These are phyloP conservation scores for Podospora pseudoanserina DNA, from an alignment of 495 filamentous ascomycete species.

Conservation along the genomic window DNA sequence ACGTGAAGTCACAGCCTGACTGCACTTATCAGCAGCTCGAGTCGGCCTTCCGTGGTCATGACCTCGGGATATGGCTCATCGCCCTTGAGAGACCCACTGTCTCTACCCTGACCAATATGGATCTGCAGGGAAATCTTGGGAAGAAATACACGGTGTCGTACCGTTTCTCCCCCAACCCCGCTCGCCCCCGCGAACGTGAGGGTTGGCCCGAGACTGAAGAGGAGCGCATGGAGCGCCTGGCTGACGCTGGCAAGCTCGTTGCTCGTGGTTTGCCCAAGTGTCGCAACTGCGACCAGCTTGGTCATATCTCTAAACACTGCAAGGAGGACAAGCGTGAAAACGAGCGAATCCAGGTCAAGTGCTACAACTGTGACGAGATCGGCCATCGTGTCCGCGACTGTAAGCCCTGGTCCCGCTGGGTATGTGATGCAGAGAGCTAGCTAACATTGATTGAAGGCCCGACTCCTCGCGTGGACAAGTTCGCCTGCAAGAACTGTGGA, in stretches of 20 bases:
- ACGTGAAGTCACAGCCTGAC: conserved; percentile 66
- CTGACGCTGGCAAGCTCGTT: conserved; percentile 65
- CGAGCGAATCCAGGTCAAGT: conserved; percentile 56
- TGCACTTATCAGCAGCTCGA: conserved; percentile 71
- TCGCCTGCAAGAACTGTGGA: conserved; percentile 80
- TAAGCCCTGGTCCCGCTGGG: conserved; percentile 31
- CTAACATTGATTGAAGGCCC: conserved; percentile 42
- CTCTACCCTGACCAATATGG: conserved; percentile 67
- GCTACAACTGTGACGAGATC: conserved; percentile 66
- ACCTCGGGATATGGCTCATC: conserved; percentile 66
- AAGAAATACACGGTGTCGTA: conserved; percentile 72
- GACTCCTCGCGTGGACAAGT: conserved; percentile 51
- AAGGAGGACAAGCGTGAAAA: conserved; percentile 53
- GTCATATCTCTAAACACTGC: conserved; percentile 67
- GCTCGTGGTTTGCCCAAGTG: conserved; percentile 67
- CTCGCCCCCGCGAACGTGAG: conserved; percentile 55
- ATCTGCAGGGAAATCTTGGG: conserved; percentile 75
- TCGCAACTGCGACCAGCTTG: conserved; percentile 66
- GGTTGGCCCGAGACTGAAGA: conserved; percentile 62
- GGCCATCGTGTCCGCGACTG: conserved; percentile 74
- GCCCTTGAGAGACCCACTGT: conserved; percentile 63
- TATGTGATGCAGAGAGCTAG: conserved; percentile 22
- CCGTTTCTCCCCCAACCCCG: conserved; percentile 59
- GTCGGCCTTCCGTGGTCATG: conserved; percentile 61
- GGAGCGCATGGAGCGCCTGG: conserved; percentile 72